Percentiles rank a stretch among this genome's conserved stretches.
Conservation (phyloP, 805 yeast genomes). For the Wickerhamomyces hampshirensis region DNA sequence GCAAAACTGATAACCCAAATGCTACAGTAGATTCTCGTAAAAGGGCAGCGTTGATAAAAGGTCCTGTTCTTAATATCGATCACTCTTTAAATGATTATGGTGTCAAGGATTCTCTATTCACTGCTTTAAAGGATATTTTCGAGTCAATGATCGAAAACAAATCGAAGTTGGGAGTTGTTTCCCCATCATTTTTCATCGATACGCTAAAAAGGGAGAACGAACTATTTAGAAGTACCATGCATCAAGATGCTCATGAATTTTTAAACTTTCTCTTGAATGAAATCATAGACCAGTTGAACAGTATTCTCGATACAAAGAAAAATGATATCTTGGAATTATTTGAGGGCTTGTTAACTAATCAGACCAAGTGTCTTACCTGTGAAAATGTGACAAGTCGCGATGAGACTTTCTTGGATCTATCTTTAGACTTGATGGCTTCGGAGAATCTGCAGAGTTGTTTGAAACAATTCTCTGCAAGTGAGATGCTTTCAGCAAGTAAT, state of each 20-base stretch:
- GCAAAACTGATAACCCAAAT: conserved; percentile 22
- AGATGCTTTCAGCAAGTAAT: conserved; percentile 78
- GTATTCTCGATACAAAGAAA: conserved; percentile 18
- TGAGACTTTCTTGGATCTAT: conserved; percentile 82
- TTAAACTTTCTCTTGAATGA: conserved; percentile 82
- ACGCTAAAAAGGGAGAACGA: conserved; percentile 78
- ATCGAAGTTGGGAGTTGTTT: conserved; percentile 73
- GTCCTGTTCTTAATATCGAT: conserved; percentile 84
- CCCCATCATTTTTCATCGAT: conserved; percentile 71
- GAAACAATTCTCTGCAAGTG: conserved; percentile 79
- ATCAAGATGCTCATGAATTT: conserved; percentile 98
- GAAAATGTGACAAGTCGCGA: conserved; percentile 77
- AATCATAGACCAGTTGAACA: conserved; percentile 40
- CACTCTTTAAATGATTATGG: conserved; percentile 51
- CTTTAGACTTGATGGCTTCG: conserved; percentile 76
- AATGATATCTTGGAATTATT: conserved; percentile 67
- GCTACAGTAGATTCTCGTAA: conserved; percentile 69
- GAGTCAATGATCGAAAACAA: conserved; percentile 74
- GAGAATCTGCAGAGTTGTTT: conserved; percentile 73
- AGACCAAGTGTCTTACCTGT: conserved; percentile 86
- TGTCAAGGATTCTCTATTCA: conserved; percentile 45
- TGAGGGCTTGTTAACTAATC: conserved; percentile 81
- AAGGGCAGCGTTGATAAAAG: conserved; percentile 67
- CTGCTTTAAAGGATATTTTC: conserved; percentile 78
- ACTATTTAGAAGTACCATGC: conserved; percentile 86